Percentiles rank a stretch among this genome's conserved stretches.
These are phyloP conservation scores for Suillus luteus DNA, from an alignment of 768 basidiomycete genomes.

Conservation along the genomic window DNA sequence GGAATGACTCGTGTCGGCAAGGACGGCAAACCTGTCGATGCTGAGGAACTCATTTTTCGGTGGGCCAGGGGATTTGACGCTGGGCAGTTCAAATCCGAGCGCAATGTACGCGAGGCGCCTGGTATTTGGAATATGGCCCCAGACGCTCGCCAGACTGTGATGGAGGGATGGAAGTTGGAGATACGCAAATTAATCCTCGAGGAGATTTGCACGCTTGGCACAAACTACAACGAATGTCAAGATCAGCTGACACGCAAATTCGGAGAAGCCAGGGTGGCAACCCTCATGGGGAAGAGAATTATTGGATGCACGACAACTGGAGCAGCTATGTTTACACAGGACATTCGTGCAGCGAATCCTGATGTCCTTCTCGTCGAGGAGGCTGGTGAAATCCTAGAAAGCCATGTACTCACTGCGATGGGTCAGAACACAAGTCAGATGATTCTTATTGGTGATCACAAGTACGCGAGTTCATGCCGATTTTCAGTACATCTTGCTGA, in stretches of 20 bases:
- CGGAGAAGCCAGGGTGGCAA: slow-evolving; percentile 32
- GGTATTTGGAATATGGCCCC: slow-evolving; percentile 43
- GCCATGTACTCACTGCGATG: slow-evolving; percentile 63
- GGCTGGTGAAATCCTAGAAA: slow-evolving; percentile 73
- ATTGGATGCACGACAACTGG: slow-evolving; percentile 72
- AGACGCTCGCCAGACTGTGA: slow-evolving; percentile 26
- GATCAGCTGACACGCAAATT: slow-evolving; percentile 39
- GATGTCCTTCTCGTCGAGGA: slow-evolving; percentile 68
- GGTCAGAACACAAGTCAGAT: slow-evolving; percentile 48
- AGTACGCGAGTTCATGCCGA: slow-evolving; percentile 44
- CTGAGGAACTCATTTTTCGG: slow-evolving; percentile 44
- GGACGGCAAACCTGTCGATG: slow-evolving; percentile 36
- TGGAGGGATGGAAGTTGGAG: slow-evolving; percentile 37
- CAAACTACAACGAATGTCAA: slow-evolving; percentile 44
- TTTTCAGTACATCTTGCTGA: neutral
- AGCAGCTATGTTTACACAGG: slow-evolving; percentile 58
- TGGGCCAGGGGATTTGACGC: slow-evolving; percentile 51
- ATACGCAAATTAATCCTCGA: slow-evolving; percentile 39
- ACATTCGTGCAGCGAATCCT: slow-evolving; percentile 48
- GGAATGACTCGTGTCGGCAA: slow-evolving; percentile 49
- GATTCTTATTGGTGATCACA: slow-evolving; percentile 73
- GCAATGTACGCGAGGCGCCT: slow-evolving; percentile 24
- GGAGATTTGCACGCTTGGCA: slow-evolving; percentile 34
- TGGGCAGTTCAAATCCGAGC: slow-evolving; percentile 39
- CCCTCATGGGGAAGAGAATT: slow-evolving; percentile 51